Conservation (phyloP, 2,329 filamentous ascomycete species). For the Alternaria novae-zelandiae region DNA sequence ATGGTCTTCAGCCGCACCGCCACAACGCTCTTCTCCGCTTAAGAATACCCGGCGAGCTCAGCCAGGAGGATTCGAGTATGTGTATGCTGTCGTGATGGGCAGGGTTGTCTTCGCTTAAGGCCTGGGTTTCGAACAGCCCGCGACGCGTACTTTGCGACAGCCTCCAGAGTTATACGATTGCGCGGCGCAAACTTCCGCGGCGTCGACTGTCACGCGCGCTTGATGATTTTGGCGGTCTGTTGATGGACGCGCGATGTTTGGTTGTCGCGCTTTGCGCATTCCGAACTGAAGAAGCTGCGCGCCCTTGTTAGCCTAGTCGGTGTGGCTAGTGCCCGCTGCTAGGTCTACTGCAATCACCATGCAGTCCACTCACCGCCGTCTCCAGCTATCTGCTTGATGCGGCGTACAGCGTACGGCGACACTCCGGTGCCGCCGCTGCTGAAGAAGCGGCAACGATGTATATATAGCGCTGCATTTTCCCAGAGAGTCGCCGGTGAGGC, state of each 20-base stretch:
- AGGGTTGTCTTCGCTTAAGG: constrained; percentile 5
- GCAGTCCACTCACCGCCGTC: constrained; percentile 15
- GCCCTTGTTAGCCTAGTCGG: constrained; percentile 3
- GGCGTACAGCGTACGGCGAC: not conserved
- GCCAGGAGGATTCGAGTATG: not conserved
- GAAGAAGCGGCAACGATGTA: not conserved
- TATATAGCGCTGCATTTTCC: constrained; percentile 2
- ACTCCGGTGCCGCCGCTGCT: not conserved
- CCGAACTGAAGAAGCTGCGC: constrained; percentile 6
- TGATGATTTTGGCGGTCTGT: not conserved
- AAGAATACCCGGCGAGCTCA: constrained; percentile 8
- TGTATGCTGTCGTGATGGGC: not conserved
- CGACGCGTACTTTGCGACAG: not conserved
- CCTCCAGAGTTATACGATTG: not conserved
- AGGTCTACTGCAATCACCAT: constrained; percentile 9
- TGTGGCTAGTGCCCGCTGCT: constrained; percentile 16
- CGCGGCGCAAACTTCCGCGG: not conserved
- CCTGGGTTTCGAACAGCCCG: not conserved
- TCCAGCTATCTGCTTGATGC: not conserved
- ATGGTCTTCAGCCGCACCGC: constrained; percentile 18
- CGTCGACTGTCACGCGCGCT: not conserved
- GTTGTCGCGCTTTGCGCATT: not conserved
- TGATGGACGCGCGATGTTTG: constrained; percentile 2
- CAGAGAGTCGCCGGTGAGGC: constrained; percentile 3
- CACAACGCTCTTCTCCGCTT: constrained; percentile 14